Evolutionary conservation across 169 alveolate genomes (phyloP), one percentile per base, ranked within the genome.

Genomic region (Perkinsus olseni): DNA sequence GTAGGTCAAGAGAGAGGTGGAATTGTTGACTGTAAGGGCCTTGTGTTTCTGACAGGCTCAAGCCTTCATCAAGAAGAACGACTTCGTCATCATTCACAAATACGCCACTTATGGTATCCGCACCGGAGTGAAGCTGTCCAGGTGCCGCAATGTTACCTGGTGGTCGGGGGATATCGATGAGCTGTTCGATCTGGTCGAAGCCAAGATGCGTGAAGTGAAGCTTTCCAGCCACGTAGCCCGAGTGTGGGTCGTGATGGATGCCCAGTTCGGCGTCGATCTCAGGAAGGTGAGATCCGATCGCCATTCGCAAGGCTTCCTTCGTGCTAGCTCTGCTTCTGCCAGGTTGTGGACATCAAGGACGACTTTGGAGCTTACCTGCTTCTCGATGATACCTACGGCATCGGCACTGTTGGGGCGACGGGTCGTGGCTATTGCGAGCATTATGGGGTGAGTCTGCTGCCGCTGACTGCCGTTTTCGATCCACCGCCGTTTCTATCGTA

Each of bases 391-490:
- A 51, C 82, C 13, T 62, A 91, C 24, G 37, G 74, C 40, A 91
- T 91, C 74, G 93, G 93, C 74, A 51, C 93, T 8, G 93, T 91
- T 31, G 93, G 93, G 20, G 62, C 37, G 0, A 91, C 39, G 0
- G 93, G 93, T 10, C 93, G 93, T n/a, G 93, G 93, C 74, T 38
- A 38, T 24, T n/a, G 38, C 37, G 92, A 91, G 38, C 34, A 91
- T 39, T 91, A 38, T n/a, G 74, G 74, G 20, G 92, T 91, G 1
- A 38, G 74, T n/a, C n/a, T n/a, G n/a, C n/a, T n/a, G n/a, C n/a
- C n/a, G n/a, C n/a, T n/a, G n/a, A n/a, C n/a, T n/a, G n/a, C n/a
- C n/a, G n/a, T n/a, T n/a, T n/a, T n/a, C n/a, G n/a, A n/a, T n/a
- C n/a, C n/a, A n/a, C n/a, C n/a, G 17, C 8, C 31, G 28, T 4